Evolutionary conservation across 2,329 filamentous ascomycete genomes (phyloP), one percentile per base, ranked within the genome.

Genomic region (Talaromyces albobiverticillius): DNA sequence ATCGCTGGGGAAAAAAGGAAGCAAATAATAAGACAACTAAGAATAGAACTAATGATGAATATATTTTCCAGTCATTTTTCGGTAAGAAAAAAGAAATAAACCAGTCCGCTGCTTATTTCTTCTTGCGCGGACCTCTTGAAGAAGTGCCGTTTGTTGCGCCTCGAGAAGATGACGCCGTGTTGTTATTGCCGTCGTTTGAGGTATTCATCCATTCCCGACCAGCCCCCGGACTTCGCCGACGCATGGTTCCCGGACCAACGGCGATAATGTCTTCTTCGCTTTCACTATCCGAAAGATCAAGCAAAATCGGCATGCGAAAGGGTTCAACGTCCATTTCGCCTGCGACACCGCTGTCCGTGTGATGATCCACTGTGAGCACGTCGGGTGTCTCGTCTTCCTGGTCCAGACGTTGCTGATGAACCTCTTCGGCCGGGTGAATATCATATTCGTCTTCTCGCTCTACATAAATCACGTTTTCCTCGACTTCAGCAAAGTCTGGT

Each of bases 371-470:
- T 0, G 89, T 92, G 54, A 96, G 75, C 1, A 96, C 90, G 65
- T 99, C 94, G 4, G 97, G 86, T 55, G 91, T 87, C 69, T 97
- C 94, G 63, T 97, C 94, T 72, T 99, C 94, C 11, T 88, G 82
- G 67, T 97, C 92, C 2, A 97, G 79, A 41, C 92, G 84, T 26
- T 93, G 84, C 70, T 96, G 93, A 67, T 95, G 90, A 53, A 97
- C 86, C 70, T 97, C 93, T 67, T 96, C 93, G 55, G 93, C 87
- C 0, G 91, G 91, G 67, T 97, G 94, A 54, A 97, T 95, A 70
- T 99, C 95, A 64, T 99, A 99, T 68, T 99, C 94, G 68, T 99
- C 94, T 73, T 99, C 94, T 53, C 84, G 83, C 71, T 99, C 94
- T 40, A 95, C 84, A 68, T 99, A 99, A 69, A 97, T 90, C 20